Base-by-base conservation (phyloP, 192 early-diverging fungal genomes). In the Phlyctochytrium bullatum region DNA sequence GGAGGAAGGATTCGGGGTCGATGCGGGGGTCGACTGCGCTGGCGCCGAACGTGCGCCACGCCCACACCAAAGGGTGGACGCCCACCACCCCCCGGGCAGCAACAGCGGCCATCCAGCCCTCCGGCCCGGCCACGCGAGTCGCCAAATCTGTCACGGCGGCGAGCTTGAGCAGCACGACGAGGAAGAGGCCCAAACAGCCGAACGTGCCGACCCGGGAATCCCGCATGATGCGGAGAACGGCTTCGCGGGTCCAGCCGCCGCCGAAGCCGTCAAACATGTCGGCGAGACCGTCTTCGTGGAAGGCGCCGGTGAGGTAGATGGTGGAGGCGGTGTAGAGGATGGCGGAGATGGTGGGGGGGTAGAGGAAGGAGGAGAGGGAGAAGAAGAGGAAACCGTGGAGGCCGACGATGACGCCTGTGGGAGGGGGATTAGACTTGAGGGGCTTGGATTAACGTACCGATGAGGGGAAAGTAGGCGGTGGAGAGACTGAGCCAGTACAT, bases 191-290 rank as follows among this genome's bases (percentile, higher is more conserved):
- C 16, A 73, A 47, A 1, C 33, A 61, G 3, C 47, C 72, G 54
- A 59, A 73, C 4, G 68, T 56, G 12, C 72, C 72, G 36, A 72
- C 67, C 16, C 58, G 12, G 3, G 68, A 59, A 53, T 73, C 72
- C 1, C 72, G 65, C 72, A 73, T 73, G 25, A 73, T 73, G 3
- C 67, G 34, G 10, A 73, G 32, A 60, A 73, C 57, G 17, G 68
- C 61, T 1, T 53, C 36, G 0, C 52, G 34, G 24, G 24, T 71
- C 72, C 72, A 73, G 32, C 72, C 72, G 12, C 72, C 72, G 25
- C 72, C 72, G 52, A 73, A 73, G 24, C 72, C 72, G 53, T 73
- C 72, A 30, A 56, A 67, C 72, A 73, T 73, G 52, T 73, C 72
- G 4, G 66, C 61, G 52, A 73, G 67, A 1, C 72, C 72, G 36